Conservation (phyloP, 1,139 yeast species). For the Lodderomyces oxycetoniae region DNA sequence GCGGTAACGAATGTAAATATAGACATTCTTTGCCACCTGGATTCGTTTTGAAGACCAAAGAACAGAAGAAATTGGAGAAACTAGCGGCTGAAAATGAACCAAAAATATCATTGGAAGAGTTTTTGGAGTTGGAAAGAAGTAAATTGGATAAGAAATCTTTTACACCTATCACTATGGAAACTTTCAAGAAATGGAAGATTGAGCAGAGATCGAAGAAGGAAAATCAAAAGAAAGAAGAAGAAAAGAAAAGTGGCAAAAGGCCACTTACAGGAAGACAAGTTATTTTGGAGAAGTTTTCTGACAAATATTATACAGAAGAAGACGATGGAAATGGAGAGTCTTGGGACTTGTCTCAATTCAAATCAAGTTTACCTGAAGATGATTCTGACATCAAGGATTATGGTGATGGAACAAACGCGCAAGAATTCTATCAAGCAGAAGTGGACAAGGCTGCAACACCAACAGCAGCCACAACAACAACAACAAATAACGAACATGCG, state of each 20-base stretch:
- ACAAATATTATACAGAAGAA: conserved; percentile 52
- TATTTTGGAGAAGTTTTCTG: conserved; percentile 68
- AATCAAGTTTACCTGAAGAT: conserved; percentile 40
- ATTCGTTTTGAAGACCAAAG: conserved; percentile 92
- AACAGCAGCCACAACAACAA: too few species aligned
- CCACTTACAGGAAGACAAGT: conserved; percentile 76
- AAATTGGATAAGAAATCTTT: conserved; percentile 70
- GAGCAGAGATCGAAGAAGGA: conserved; percentile 59
- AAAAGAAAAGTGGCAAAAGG: conserved; percentile 42
- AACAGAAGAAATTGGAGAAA: conserved; percentile 85
- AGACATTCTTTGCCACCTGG: conserved; percentile 97
- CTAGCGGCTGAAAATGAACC: conserved; percentile 84
- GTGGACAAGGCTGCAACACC: conserved; percentile 4
- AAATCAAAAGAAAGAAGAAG: conserved; percentile 53
- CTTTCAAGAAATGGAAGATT: conserved; percentile 83
- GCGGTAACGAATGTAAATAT: conserved; percentile 90
- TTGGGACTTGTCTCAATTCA: conserved; percentile 69
- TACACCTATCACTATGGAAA: conserved; percentile 82
- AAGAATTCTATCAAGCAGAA: conserved; percentile 21
- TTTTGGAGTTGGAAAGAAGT: conserved; percentile 89
- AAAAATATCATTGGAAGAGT: conserved; percentile 90
- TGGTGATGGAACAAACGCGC: conserved; percentile 39
- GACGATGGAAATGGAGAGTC: conserved; percentile 51
- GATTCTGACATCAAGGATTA: conserved; percentile 48
- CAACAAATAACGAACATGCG: too few species aligned